These are phyloP conservation scores for Blastomyces emzantsi DNA, from an alignment of 2,329 filamentous ascomycete genomes.

Conservation along the genomic window DNA sequence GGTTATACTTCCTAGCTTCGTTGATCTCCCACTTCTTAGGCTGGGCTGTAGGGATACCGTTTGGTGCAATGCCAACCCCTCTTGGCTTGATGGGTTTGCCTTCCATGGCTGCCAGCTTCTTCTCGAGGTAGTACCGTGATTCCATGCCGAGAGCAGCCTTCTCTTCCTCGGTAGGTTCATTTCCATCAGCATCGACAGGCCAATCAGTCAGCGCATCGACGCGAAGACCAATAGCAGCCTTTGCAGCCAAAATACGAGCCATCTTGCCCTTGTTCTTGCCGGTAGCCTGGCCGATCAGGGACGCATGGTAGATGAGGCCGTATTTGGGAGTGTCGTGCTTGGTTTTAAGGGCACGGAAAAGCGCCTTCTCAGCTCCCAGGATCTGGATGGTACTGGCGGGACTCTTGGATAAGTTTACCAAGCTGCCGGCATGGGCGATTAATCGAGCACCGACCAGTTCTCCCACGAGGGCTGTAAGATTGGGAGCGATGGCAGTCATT, in stretches of 20 bases:
- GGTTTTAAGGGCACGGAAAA: conserved; percentile 97
- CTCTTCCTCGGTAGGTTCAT: conserved; percentile 74
- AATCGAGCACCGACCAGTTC: conserved; percentile 90
- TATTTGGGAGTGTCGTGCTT: conserved; percentile 99
- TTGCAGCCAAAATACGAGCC: conserved; percentile 88
- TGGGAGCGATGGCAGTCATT: conserved; percentile 95
- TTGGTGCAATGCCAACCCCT: conserved; percentile 64
- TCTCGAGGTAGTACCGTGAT: conserved; percentile 41
- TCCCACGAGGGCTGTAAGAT: conserved; percentile 85
- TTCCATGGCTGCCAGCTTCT: conserved; percentile 55
- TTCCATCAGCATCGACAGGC: conserved; percentile 56
- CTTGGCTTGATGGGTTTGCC: conserved; percentile 78
- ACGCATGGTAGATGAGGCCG: conserved; percentile 86
- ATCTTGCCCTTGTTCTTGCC: conserved; percentile 99
- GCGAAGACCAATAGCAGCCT: conserved; percentile 85
- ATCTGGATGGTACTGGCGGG: conserved; percentile 96
- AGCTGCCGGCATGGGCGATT: conserved; percentile 87
- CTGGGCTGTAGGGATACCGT: conserved; percentile 52
- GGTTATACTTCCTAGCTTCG: conserved; percentile 89
- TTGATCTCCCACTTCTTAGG: conserved; percentile 83
- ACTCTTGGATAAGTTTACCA: conserved; percentile 90
- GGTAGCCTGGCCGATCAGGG: conserved; percentile 89
- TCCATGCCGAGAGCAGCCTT: conserved; percentile 68
- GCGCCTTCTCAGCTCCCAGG: conserved; percentile 93
- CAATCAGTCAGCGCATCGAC: conserved; percentile 82